Conservation (phyloP, 1,284 basidiomycete genomes). For the Ustanciosporium gigantosporum region DNA sequence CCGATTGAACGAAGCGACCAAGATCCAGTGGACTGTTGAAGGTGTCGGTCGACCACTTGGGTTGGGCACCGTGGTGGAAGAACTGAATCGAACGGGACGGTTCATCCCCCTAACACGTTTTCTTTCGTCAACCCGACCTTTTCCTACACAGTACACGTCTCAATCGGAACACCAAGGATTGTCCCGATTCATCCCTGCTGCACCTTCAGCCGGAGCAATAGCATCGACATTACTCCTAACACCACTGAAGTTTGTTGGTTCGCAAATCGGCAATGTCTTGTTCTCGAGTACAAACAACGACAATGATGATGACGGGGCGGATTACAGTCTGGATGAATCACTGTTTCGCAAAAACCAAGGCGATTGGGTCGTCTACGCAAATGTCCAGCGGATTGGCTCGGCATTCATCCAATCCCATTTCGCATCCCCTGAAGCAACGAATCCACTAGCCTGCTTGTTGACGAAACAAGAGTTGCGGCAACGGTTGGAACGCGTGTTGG, state of each 20-base stretch:
- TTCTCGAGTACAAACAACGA: conserved; percentile 67
- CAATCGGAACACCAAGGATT: not conserved
- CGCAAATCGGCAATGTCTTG: conserved; percentile 70
- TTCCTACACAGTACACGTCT: conserved; percentile 67
- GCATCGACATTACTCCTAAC: conserved; percentile 8
- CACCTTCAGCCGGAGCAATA: conserved; percentile 11
- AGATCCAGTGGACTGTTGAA: conserved; percentile 27
- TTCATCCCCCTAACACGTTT: conserved; percentile 68
- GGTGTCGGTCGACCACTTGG: conserved; percentile 78
- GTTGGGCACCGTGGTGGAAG: conserved; percentile 71
- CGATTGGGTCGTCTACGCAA: conserved; percentile 73
- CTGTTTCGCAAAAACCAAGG: conserved; percentile 63
- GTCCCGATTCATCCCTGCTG: conserved; percentile 7
- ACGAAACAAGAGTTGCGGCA: conserved; percentile 6
- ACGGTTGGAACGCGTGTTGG: conserved; percentile 1
- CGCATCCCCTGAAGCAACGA: conserved; percentile 13
- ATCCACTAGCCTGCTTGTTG: conserved; percentile 23
- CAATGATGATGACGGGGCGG: conserved; percentile 55
- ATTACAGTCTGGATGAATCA: conserved; percentile 68
- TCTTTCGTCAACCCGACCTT: conserved; percentile 67
- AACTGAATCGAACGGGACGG: conserved; percentile 1
- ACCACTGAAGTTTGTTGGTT: conserved; percentile 71
- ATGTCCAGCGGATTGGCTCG: conserved; percentile 65
- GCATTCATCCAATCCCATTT: conserved; percentile 14
- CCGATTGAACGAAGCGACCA: conserved; percentile 64